Evolutionary conservation across 352 stramenopile genomes (phyloP).

Genomic region (Phytophthora colocasiae): DNA sequence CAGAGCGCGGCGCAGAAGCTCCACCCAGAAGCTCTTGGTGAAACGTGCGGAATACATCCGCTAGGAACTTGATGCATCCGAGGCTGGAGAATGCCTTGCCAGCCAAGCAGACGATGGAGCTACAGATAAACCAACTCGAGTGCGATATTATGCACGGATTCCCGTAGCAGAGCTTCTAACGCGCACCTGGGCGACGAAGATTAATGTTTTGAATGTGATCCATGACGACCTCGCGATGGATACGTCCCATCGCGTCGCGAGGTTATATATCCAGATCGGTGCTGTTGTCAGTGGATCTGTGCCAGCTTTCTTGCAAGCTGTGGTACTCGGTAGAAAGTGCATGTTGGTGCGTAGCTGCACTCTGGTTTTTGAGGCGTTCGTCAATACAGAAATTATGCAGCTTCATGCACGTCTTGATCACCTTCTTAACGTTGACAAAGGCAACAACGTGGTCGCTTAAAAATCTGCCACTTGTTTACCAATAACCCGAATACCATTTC

Average conservation of each 20-base stretch:
- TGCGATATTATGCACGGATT: background rate
- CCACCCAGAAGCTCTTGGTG: too few relatives aligned
- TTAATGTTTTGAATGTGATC: slow-evolving; percentile 2
- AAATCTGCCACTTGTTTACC: slow-evolving; percentile 39
- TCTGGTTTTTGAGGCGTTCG: background rate
- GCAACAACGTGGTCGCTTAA: slow-evolving; percentile 10
- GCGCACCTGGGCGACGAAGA: slow-evolving; percentile 5
- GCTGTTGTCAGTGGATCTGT: background rate
- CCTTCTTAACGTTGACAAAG: slow-evolving; percentile 5
- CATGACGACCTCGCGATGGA: background rate
- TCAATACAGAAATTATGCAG: background rate
- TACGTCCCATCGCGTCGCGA: background rate
- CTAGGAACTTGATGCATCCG: too few relatives aligned
- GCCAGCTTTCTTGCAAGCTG: background rate
- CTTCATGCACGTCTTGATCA: background rate
- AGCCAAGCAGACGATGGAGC: too few relatives aligned
- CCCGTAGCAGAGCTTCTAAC: background rate
- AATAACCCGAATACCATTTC: slow-evolving; percentile 45
- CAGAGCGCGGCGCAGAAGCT: too few relatives aligned
- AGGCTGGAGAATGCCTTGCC: background rate
- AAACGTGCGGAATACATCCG: too few relatives aligned
- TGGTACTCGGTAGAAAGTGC: background rate
- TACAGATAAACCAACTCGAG: background rate
- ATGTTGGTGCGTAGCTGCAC: background rate
- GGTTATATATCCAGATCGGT: background rate